phyloP scores from a whole-genome alignment of 139 green algal genomes.

The Ostreobium quekettii region DNA sequence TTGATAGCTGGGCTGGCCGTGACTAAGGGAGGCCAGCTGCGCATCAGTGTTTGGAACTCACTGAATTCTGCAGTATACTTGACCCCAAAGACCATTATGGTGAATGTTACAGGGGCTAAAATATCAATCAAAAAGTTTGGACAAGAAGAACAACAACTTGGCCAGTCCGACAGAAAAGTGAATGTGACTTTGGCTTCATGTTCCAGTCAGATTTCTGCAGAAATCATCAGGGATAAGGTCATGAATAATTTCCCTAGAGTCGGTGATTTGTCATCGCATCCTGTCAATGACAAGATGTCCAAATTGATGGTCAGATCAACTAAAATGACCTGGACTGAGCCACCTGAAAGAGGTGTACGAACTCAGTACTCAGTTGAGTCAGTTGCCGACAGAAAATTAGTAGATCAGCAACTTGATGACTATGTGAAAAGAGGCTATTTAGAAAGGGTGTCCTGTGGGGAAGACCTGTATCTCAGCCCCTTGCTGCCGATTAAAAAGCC shows the following conservation, averaged over 20 bases:
- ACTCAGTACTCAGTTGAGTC: background rate
- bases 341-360: background rate
- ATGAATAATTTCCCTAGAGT: background rate
- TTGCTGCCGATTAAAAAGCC: slow-evolving; percentile 6
- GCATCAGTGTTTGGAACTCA: too few species aligned
- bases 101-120: too few species aligned
- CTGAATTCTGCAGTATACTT: too few species aligned
- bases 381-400: background rate
- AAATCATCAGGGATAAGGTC: slow-evolving; percentile 5
- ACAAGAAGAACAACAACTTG: too few species aligned
- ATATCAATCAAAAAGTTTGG: too few species aligned
- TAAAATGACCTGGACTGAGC: background rate
- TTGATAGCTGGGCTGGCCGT: too few species aligned
- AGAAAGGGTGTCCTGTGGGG: background rate
- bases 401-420: slow-evolving; percentile 8
- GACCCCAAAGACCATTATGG: too few species aligned
- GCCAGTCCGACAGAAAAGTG: too few species aligned
- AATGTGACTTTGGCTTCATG: too few species aligned
- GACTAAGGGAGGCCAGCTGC: too few species aligned
- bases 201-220: too few species aligned
- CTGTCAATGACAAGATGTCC: background rate
- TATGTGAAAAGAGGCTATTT: slow-evolving; percentile 13
- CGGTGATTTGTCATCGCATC: background rate
- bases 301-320: background rate
- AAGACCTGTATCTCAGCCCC: slow-evolving; percentile 3